These are phyloP conservation scores for Cyamopsis tetragonoloba DNA, from an alignment of 306 rosid genomes.

Conservation along the genomic window DNA sequence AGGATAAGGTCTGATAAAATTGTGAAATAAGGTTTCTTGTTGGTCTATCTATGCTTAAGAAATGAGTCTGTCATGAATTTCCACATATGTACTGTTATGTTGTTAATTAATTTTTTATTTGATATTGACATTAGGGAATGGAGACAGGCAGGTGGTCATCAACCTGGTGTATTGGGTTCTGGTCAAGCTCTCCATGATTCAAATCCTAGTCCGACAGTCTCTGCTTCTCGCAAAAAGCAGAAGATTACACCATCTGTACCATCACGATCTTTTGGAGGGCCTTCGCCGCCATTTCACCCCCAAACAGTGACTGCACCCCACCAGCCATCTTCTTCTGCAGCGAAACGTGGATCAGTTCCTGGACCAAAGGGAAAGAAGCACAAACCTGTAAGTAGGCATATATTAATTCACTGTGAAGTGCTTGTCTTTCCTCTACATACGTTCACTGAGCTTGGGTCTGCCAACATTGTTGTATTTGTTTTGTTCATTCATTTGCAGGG, in stretches of 20 bases:
- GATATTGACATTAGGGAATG: conserved; percentile 67
- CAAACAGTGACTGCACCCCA: conserved; percentile 60
- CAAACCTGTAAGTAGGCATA: conserved; percentile 71
- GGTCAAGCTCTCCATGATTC: conserved; percentile 77
- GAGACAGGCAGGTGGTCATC: conserved; percentile 86
- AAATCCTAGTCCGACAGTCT: conserved; percentile 75
- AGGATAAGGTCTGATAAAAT: conserved; percentile 71
- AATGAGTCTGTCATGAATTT: conserved; percentile 20
- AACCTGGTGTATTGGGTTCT: conserved; percentile 52
- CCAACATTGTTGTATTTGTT: neutral
- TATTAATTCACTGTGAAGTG: neutral
- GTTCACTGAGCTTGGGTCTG: neutral
- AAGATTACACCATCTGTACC: conserved; percentile 65
- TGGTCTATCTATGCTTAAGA: conserved; percentile 14
- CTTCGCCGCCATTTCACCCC: conserved; percentile 73
- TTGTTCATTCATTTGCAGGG: conserved; percentile 32
- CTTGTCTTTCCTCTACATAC: neutral
- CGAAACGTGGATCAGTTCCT: conserved; percentile 74
- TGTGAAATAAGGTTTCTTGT: conserved; percentile 25
- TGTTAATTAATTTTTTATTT: conserved; percentile 35
- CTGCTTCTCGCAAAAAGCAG: conserved; percentile 89
- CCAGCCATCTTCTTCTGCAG: conserved; percentile 82
- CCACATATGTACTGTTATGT: conserved; percentile 1
- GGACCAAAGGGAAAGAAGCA: conserved; percentile 80
- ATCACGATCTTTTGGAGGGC: conserved; percentile 73